phyloP scores from a whole-genome alignment of 2,329 filamentous ascomycete species.

The Penicillium italicum region DNA sequence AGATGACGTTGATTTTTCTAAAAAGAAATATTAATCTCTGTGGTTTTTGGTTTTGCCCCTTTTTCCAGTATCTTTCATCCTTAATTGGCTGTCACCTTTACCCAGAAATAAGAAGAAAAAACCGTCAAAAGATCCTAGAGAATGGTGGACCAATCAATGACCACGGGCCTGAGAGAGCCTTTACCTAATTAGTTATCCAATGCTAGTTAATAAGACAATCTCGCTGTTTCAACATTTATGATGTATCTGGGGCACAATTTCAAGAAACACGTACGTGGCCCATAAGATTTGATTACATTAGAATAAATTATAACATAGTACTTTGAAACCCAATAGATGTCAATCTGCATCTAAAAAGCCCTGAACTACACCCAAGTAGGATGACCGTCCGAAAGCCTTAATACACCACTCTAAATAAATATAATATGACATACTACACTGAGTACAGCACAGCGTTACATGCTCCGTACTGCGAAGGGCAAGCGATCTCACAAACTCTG shows the following conservation, averaged over 20 bases:
- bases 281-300: background rate
- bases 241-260: background rate
- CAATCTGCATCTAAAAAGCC: conserved; percentile 9
- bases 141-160: background rate
- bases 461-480: background rate
- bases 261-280: background rate
- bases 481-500: conserved; percentile 15
- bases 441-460: background rate
- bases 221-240: conserved; percentile 8
- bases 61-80: conserved; percentile 15
- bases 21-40: background rate
- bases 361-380: conserved; percentile 17
- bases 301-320: background rate
- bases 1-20: background rate
- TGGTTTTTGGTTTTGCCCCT: conserved; percentile 1
- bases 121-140: background rate
- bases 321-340: conserved; percentile 3
- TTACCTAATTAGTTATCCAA: background rate
- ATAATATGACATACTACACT: background rate
- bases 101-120: background rate
- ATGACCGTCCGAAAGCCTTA: conserved; percentile 12
- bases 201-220: conserved; percentile 10
- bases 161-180: background rate
- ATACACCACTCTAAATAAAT: background rate
- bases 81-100: conserved; percentile 9